Evolutionary conservation across 202 grass and related monocot species (phyloP).

Genomic region (Zizania palustris): DNA sequence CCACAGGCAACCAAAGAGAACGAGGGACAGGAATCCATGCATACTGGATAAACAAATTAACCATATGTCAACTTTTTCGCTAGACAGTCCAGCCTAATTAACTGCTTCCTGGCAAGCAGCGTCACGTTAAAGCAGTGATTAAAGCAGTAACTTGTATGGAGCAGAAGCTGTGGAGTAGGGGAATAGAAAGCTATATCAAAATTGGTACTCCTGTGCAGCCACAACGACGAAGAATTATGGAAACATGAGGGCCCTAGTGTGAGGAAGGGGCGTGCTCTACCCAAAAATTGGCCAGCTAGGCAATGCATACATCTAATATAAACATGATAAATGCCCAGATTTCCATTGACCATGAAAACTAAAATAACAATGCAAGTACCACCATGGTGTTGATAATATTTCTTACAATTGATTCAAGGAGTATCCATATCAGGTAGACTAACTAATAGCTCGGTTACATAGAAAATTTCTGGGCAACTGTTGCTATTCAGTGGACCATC

Average conservation of each 20-base stretch:
- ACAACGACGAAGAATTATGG: too few relatives aligned
- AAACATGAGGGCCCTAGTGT: too few relatives aligned
- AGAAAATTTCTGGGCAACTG: not conserved
- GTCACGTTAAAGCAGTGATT: too few relatives aligned
- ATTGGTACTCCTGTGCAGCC: too few relatives aligned
- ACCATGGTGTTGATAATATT: slow-evolving; percentile 6
- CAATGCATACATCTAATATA: not conserved
- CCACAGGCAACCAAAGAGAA: not conserved
- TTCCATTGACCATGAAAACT: not conserved
- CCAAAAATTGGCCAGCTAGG: not conserved
- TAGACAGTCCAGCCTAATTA: not conserved
- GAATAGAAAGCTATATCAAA: too few relatives aligned
- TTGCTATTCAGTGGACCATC: not conserved
- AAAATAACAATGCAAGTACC: slow-evolving; percentile 7
- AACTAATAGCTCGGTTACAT: not conserved
- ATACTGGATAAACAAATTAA: too few relatives aligned
- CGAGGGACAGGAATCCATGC: too few relatives aligned
- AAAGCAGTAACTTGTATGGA: too few relatives aligned
- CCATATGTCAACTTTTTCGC: too few relatives aligned
- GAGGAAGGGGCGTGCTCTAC: too few relatives aligned
- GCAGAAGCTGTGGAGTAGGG: too few relatives aligned
- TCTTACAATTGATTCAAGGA: not conserved
- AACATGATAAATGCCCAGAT: not conserved
- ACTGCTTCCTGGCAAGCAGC: too few relatives aligned
- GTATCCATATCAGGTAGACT: not conserved